phyloP scores from a whole-genome alignment of 1,284 basidiomycete genomes.

The Cryptococcus sp. region DNA sequence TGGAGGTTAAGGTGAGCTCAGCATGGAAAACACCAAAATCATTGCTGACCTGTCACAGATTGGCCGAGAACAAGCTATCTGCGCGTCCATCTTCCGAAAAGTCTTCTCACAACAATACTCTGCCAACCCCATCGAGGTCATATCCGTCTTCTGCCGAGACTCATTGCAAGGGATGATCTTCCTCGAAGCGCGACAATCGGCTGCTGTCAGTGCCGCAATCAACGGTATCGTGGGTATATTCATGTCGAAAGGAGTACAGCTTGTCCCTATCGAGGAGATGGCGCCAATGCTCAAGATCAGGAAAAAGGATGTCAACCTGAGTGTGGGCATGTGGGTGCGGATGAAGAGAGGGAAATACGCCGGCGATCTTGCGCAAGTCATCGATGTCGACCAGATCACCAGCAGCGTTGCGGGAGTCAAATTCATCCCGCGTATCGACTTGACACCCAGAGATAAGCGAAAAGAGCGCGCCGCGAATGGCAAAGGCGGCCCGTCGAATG shows the following conservation, averaged over 20 bases:
- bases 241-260: conserved; percentile 68
- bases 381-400: conserved; percentile 92
- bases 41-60: conserved; percentile 57
- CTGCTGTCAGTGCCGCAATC: conserved; percentile 82
- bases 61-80: conserved; percentile 88
- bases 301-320: conserved; percentile 84
- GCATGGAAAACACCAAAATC: background rate
- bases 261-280: conserved; percentile 99
- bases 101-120: conserved; percentile 57
- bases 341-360: conserved; percentile 91
- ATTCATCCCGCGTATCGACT: conserved; percentile 94
- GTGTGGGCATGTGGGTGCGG: conserved; percentile 90
- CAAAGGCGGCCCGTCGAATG: conserved; percentile 26
- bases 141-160: conserved; percentile 93
- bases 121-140: conserved; percentile 75
- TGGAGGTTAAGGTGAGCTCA: conserved; percentile 84
- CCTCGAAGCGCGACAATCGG: conserved; percentile 85
- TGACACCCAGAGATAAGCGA: conserved; percentile 86
- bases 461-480: conserved; percentile 57
- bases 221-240: conserved; percentile 92
- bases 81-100: conserved; percentile 93
- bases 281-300: conserved; percentile 93
- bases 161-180: conserved; percentile 94
- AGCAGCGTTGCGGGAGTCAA: conserved; percentile 71
- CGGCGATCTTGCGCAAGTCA: conserved; percentile 92